These are phyloP conservation scores for Musa balbisiana DNA, from an alignment of 202 grass and related monocot genomes.

Conservation along the genomic window DNA sequence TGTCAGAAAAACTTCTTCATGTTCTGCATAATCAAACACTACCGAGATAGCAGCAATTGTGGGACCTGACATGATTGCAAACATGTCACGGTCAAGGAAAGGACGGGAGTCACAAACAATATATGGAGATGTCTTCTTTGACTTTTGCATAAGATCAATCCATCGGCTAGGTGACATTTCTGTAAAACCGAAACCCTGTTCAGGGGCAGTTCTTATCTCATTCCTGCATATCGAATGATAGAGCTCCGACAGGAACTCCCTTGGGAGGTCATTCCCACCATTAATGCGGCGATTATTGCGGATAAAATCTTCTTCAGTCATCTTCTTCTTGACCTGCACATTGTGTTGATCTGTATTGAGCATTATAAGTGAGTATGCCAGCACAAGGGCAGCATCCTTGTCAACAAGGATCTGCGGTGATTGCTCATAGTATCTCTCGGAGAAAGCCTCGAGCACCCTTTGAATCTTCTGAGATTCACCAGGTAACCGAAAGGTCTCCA, in stretches of 20 bases:
- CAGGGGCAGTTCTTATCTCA: conserved; percentile 84
- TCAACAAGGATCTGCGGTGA: conserved; percentile 80
- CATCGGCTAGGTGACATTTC: conserved; percentile 95
- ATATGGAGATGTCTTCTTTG: conserved; percentile 70
- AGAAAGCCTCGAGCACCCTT: conserved; percentile 92
- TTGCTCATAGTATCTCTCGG: conserved; percentile 95
- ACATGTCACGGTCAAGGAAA: conserved; percentile 93
- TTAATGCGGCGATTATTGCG: conserved; percentile 93
- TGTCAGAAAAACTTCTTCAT: conserved; percentile 55
- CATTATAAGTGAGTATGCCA: conserved; percentile 96
- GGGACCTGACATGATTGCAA: conserved; percentile 76
- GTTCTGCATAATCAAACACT: conserved; percentile 93
- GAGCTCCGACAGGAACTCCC: conserved; percentile 73
- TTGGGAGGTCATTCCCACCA: conserved; percentile 83
- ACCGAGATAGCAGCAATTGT: conserved; percentile 92
- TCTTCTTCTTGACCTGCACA: conserved; percentile 95
- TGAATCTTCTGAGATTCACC: conserved; percentile 99
- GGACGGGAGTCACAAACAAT: conserved; percentile 59
- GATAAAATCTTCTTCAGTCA: conserved; percentile 99
- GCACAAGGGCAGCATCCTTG: conserved; percentile 74
- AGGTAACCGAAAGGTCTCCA: conserved; percentile 94
- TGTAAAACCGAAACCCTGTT: conserved; percentile 67
- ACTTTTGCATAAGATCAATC: conserved; percentile 91
- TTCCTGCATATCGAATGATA: conserved; percentile 90
- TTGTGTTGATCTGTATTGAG: conserved; percentile 99